A percentile compares a stretch with the other conserved stretches of the same genome.
phyloP scores from a whole-genome alignment of 495 filamentous ascomycete species.

The Glutinoglossum americanum region DNA sequence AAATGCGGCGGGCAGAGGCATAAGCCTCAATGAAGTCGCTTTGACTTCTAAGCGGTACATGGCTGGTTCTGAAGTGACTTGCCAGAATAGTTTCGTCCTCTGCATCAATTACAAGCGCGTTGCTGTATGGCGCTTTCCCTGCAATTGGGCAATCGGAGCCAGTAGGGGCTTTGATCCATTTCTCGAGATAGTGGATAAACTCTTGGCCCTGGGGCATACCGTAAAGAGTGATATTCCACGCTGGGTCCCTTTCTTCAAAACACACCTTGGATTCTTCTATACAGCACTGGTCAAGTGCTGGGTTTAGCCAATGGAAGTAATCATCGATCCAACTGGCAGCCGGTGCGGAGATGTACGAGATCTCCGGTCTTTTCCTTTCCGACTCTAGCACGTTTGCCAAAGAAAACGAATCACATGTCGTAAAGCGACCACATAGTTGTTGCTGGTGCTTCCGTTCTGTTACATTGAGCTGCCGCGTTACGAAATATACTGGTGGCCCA shows the following conservation, averaged over 20 bases:
- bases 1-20: constrained; percentile 74
- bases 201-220: constrained; percentile 88
- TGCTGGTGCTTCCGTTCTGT: constrained; percentile 55
- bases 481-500: constrained; percentile 92
- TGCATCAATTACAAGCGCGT: constrained; percentile 60
- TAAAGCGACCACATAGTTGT: constrained; percentile 77
- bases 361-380: constrained; percentile 73
- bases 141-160: constrained; percentile 67
- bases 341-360: constrained; percentile 80
- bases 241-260: constrained; percentile 49
- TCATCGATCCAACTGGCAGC: constrained; percentile 94
- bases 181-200: constrained; percentile 63
- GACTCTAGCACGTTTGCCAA: constrained; percentile 75
- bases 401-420: constrained; percentile 63
- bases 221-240: constrained; percentile 68
- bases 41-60: constrained; percentile 68
- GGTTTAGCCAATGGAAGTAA: constrained; percentile 88
- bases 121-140: constrained; percentile 68
- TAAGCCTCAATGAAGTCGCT: constrained; percentile 88
- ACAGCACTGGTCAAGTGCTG: constrained; percentile 62
- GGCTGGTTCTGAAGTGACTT: constrained; percentile 77
- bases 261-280: constrained; percentile 37
- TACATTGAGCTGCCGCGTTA: constrained; percentile 57
- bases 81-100: constrained; percentile 42
- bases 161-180: constrained; percentile 65